Base-by-base conservation (phyloP, 164 flowering plant genomes). In the Amborella trichopoda region DNA sequence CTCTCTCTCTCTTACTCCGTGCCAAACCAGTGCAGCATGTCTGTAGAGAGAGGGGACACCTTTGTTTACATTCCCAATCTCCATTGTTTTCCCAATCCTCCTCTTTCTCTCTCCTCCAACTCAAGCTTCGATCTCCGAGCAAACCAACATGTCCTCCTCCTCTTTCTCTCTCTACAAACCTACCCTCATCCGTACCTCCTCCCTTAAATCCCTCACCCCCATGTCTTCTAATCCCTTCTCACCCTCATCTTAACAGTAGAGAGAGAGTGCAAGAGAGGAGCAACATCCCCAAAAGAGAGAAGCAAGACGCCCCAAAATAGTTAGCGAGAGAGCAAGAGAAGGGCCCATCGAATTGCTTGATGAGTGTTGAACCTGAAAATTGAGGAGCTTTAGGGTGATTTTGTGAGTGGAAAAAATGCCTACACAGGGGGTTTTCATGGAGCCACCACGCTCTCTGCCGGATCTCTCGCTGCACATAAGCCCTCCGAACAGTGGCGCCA, bases 401-500 rank as follows among this genome's bases (percentile, higher is more conserved):
- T 9, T 5, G 26, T 25, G 14, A 4, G n/a, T 12, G 37, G 20
- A 5, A 28, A 50, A 63, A 25, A 68, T 70, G 70, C 68, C 71
- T 48, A 41, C 62, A 33, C 61, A 67, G 62, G 67, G 73, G 56
- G 45, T 69, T 54, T 65, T 64, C 44, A 58, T 69, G 37, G 75
- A 70, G 46, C 53, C 66, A 5, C 46, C 72, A 22, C n/a, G n/a
- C n/a, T 50, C 76, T 9, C 55, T 58, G 50, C 63, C 61, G 22
- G 86, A 79, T 68, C 79, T 79, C n/a, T 74, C 86, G 24, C 61
- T 79, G n/a, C 72, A 79, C 49, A 76, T 79, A 16, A 74, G 86
- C 33, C 81, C 71, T 3, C 86, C 86, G 4, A 65, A 60, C 50
- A 48, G 27, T 50, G 57, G 56, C 36, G 52, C 19, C 61, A 47